A percentile compares a stretch with the other conserved stretches of the same genome.
Conservation (phyloP, 495 filamentous ascomycete genomes). For the Hyaloscypha hepaticicola region DNA sequence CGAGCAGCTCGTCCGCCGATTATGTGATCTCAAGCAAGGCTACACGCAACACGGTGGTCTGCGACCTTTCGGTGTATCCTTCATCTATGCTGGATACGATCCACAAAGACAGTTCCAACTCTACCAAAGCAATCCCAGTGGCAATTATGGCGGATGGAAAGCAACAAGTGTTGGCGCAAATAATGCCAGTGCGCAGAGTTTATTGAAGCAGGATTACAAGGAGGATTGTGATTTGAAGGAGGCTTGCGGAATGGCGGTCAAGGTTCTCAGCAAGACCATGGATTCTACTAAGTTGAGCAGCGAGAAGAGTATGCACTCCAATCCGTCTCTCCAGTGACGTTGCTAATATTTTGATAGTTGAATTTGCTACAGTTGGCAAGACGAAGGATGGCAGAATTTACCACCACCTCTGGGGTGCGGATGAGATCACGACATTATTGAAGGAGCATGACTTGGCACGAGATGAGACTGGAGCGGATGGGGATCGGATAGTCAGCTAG, state of each 20-base stretch:
- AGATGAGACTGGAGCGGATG: slow-evolving; percentile 67
- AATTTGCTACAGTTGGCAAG: slow-evolving; percentile 97
- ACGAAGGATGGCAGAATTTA: slow-evolving; percentile 94
- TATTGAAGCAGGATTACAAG: slow-evolving; percentile 99
- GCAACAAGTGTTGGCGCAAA: slow-evolving; percentile 97
- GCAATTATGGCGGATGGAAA: slow-evolving; percentile 99
- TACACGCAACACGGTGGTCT: slow-evolving; percentile 99
- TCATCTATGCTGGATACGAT: slow-evolving; percentile 99
- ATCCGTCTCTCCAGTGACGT: neutral
- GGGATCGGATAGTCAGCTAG: slow-evolving; percentile 33
- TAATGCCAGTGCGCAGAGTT: slow-evolving; percentile 94
- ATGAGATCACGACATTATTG: slow-evolving; percentile 92
- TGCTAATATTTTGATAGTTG: slow-evolving; percentile 58
- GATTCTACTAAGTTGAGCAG: slow-evolving; percentile 97
- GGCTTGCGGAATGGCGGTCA: slow-evolving; percentile 95
- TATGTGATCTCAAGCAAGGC: slow-evolving; percentile 98
- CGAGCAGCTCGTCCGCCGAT: slow-evolving; percentile 92
- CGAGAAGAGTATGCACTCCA: slow-evolving; percentile 79
- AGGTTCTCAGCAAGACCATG: slow-evolving; percentile 99
- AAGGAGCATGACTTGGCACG: slow-evolving; percentile 95
- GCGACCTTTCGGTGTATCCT: slow-evolving; percentile 95
- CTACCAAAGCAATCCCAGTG: slow-evolving; percentile 99
- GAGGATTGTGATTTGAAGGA: slow-evolving; percentile 95
- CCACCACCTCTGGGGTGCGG: slow-evolving; percentile 95
- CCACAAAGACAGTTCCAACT: slow-evolving; percentile 94